Base-by-base conservation (phyloP, 805 yeast species). In the Dipodascopsis tothii region DNA sequence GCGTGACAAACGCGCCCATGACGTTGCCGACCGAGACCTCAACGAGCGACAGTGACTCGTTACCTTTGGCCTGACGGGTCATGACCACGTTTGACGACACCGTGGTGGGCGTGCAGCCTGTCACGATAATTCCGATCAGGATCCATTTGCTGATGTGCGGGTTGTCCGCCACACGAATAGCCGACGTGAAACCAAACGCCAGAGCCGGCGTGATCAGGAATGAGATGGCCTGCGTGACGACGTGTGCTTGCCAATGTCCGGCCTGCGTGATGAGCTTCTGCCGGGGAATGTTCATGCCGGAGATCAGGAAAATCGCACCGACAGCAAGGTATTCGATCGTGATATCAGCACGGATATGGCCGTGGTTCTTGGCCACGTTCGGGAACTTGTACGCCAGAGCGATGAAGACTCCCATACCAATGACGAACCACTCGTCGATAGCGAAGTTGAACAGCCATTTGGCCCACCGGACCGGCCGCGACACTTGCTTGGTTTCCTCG, bases 41-140 rank as follows among this genome's bases (percentile, higher is more conserved):
- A 60, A 92, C 80, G 4, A 85, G 67, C 17, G 94, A 80, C 41
- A 86, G 64, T 16, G 81, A 64, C 52, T 77, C 88, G 62, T 86
- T 84, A 5, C 95, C 96, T 52, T 81, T 78, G 0, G 96, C 95
- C 46, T 74, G 74, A 41, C 78, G 73, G 4, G 96, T 87, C 95
- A 87, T 87, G 22, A 87, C 88, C 22, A 87, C 95, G 60, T 87
- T 87, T 1, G 95, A 85, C 0, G 88, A 77, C 17, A 87, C 94
- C 0, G 96, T 87, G 5, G 96, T 87, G 22, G 96, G 96, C 61
- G 94, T 84, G 9, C 90, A 75, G 23, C 84, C 84, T 2, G 95
- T 83, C 37, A 85, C 81, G 17, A 87, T 75, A 46, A 87, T 63
- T 0, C 96, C 96, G 11, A 82, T 82, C 19, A 87, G 66, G 54